A percentile compares a stretch with the other conserved stretches of the same genome.
Conservation (phyloP, 768 basidiomycete genomes). For the Tulasnella sp. region DNA sequence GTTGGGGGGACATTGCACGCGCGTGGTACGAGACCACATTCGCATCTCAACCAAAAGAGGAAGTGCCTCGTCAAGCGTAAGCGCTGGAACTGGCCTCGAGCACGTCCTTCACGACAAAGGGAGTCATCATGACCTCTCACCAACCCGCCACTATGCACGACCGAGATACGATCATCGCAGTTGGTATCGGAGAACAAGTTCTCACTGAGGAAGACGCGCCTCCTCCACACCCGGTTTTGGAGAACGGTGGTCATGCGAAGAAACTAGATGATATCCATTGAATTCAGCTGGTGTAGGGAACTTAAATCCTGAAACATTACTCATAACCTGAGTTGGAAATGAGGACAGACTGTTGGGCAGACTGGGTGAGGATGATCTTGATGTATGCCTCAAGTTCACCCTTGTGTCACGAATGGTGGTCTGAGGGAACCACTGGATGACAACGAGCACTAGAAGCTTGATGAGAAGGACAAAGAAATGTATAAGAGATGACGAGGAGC, state of each 20-base stretch:
- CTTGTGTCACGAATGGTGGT: too few species aligned
- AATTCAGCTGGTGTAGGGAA: too few species aligned
- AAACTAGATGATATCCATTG: background rate
- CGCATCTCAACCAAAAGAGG: background rate
- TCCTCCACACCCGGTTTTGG: background rate
- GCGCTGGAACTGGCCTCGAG: background rate
- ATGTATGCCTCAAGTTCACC: too few species aligned
- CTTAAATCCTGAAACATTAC: too few species aligned
- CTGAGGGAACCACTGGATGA: too few species aligned
- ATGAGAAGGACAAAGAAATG: too few species aligned
- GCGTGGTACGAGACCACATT: background rate
- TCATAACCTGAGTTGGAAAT: too few species aligned
- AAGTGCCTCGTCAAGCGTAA: background rate
- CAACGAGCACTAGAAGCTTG: too few species aligned
- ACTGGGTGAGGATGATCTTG: too few species aligned
- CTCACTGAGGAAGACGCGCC: conserved; percentile 2
- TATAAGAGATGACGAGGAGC: too few species aligned
- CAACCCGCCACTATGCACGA: conserved; percentile 3
- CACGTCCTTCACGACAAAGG: conserved; percentile 2
- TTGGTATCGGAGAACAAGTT: conserved; percentile 7
- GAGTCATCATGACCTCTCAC: conserved; percentile 1
- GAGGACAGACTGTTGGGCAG: too few species aligned
- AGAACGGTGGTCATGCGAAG: background rate
- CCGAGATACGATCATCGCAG: conserved; percentile 11
- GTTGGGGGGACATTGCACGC: background rate